phyloP scores from a whole-genome alignment of 371 early-diverging fungal genomes.

The Circinella umbellata region DNA sequence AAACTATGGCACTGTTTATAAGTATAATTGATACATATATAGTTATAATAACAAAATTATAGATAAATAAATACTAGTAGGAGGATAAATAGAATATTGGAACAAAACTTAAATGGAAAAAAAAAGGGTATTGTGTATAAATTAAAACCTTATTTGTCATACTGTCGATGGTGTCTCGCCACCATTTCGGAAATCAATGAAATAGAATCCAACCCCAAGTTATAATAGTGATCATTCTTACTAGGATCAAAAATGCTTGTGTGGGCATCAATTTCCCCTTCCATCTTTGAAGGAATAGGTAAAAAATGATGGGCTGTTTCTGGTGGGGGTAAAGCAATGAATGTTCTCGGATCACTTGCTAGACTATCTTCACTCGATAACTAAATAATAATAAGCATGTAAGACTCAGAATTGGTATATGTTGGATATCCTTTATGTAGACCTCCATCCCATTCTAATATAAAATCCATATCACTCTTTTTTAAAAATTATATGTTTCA shows the following conservation, averaged over 20 bases:
- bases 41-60: no score
- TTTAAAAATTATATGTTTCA: neutral
- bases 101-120: neutral
- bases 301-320: slow-evolving; percentile 41
- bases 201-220: slow-evolving; percentile 52
- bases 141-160: neutral
- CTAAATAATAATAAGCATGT: slow-evolving; percentile 1
- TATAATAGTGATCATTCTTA: slow-evolving; percentile 56
- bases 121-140: neutral
- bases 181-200: slow-evolving; percentile 52
- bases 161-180: slow-evolving; percentile 21
- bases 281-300: slow-evolving; percentile 31
- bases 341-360: slow-evolving; percentile 39
- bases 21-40: no score
- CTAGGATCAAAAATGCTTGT: slow-evolving; percentile 60
- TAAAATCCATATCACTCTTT: neutral
- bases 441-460: neutral
- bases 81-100: no score
- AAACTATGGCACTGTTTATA: no score
- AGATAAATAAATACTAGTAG: no score
- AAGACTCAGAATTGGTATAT: neutral
- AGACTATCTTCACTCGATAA: slow-evolving; percentile 27
- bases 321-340: slow-evolving; percentile 51
- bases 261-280: slow-evolving; percentile 55
- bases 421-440: neutral